Base-by-base conservation (phyloP, 306 rosid genomes). In the Medicago arabica region DNA sequence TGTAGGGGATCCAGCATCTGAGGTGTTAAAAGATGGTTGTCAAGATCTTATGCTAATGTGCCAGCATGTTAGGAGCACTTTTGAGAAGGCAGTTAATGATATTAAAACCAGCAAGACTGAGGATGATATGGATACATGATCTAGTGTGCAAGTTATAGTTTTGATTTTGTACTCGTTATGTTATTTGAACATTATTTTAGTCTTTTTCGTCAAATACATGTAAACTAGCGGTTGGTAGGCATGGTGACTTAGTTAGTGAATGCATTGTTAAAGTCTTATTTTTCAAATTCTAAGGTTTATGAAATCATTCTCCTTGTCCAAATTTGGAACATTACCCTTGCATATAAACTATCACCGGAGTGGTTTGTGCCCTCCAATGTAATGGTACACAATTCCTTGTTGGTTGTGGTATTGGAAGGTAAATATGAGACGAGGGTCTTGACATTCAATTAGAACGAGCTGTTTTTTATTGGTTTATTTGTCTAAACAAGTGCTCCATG, bases 1-100 rank as follows among this genome's bases (percentile, higher is more conserved):
- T 73, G 71, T 81, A 93, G 98, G 98, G 72, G 93, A 84, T 85
- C 84, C 89, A 38, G 88, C 97, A 1, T 74, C 78, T 7, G 93
- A 89, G 62, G 89, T 70, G 41, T 44, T 93, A 80, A 89, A 74
- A 77, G 92, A 93, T 83, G 84, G 90, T 41, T 88, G 93, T 72
- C 97, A 88, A 72, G 89, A 93, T 85, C 71, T 93, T 78, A 89
- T 88, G 93, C 82, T 78, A 41, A 83, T 88, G 74, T 89, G 92
- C 80, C 93, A 87, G 81, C 88, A 91, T 59, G 96, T 91, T 50
- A 86, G 90, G 75, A 78, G 68, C 79, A 87, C 91, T 39, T 84
- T 93, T 53, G 89, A 83, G 75, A 87, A 82, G 75, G 87, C 91
- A 58, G 96, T 91, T 13, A 79, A 60, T 66, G 96, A 89, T 81